These are phyloP conservation scores for Musa schizocarpa DNA, from an alignment of 176 grass and related monocot genomes.

Conservation along the genomic window DNA sequence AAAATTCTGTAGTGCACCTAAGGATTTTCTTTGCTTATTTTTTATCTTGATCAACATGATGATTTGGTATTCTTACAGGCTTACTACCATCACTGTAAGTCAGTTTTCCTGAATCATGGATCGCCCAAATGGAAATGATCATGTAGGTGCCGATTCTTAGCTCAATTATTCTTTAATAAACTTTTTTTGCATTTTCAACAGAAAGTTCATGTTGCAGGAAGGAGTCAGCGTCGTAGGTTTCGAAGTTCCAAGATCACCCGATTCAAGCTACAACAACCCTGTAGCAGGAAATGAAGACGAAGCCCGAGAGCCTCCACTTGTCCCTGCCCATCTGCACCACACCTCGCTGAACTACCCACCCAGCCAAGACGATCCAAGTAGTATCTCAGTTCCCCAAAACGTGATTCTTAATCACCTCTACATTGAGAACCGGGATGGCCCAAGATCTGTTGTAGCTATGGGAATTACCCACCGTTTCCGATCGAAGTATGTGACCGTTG, in stretches of 20 bases:
- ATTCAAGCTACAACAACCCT: slow-evolving; percentile 25
- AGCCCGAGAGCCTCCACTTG: slow-evolving; percentile 17
- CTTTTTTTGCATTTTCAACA: neutral
- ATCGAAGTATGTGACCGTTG: slow-evolving; percentile 20
- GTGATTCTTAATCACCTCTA: slow-evolving; percentile 23
- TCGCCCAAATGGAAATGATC: slow-evolving; percentile 9
- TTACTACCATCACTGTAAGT: neutral
- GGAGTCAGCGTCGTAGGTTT: slow-evolving; percentile 19
- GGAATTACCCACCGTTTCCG: slow-evolving; percentile 24
- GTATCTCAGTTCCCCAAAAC: slow-evolving; percentile 9
- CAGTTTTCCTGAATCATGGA: slow-evolving; percentile 5
- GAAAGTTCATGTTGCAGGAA: neutral
- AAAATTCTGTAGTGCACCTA: no score
- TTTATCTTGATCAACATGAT: neutral
- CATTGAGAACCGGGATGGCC: slow-evolving; percentile 21
- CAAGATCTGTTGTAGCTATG: slow-evolving; percentile 17
- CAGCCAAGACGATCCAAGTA: slow-evolving; percentile 6
- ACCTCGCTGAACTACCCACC: slow-evolving; percentile 9
- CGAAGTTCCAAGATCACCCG: slow-evolving; percentile 19
- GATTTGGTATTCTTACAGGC: neutral
- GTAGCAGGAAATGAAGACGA: slow-evolving; percentile 20
- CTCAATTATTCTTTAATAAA: no score
- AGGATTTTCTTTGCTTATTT: neutral
- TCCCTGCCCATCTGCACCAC: slow-evolving; percentile 24
- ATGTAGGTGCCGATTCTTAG: slow-evolving; percentile 1